Base-by-base conservation (phyloP, 2,329 filamentous ascomycete genomes). In the Phyllosticta citribraziliensis region DNA sequence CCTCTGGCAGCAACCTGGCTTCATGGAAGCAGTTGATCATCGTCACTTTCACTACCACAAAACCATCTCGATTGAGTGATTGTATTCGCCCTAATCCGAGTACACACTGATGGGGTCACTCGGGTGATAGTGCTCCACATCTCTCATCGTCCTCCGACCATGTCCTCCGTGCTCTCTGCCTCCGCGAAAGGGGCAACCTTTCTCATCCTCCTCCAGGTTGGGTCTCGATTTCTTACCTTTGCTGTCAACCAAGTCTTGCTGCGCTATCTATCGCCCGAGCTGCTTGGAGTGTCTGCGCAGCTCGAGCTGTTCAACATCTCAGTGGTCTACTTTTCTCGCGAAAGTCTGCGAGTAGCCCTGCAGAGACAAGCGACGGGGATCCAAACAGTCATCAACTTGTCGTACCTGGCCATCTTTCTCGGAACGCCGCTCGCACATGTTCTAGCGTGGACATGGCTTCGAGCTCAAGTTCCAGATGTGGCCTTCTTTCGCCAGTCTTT, bases 261-360 rank as follows among this genome's bases (percentile, higher is more conserved):
- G 8, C 89, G 93, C 40, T 93, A 89, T 71, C 79, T 97, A 53
- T 96, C 91, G 1, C 92, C 94, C 0, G 83, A 88, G 62, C 81
- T 95, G 0, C 82, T 99, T 1, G 94, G 93, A 5, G 80, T 96
- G 5, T 88, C 92, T 1, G 88, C 92, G 0, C 94, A 97, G 73
- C 82, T 99, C 2, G 94, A 99, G 69, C 85, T 97, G 0, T 97
- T 92, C 73, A 92, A 93, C 63, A 88, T 96, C 53, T 91, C 91
- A 0, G 87, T 95, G n/a, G 81, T 99, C 0, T 97, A 96, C 74
- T 97, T 99, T 70, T 88, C 94, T 0, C 84, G 94, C 50, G 94
- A 99, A 75, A 93, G 88, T 68, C 78, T 97, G 56, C 87, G 94
- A 17, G 88, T 96, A n/a, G 91, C 93, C 25, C 84, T 96, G 40